Conservation (phyloP, 2,329 filamentous ascomycete genomes). For the Epichloe amarillans region DNA sequence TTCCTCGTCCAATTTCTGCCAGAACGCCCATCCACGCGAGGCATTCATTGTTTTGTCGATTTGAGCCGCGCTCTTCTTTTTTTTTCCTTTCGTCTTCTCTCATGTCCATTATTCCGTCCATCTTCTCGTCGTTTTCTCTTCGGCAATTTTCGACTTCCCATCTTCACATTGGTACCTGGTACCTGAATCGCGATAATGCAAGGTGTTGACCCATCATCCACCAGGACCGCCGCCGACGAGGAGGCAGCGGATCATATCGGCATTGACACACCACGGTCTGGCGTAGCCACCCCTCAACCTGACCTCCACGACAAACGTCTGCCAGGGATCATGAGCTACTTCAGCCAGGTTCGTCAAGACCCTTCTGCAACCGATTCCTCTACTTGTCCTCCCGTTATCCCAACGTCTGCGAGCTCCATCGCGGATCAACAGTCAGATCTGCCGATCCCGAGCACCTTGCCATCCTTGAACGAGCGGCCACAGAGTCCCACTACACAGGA, state of each 20-base stretch:
- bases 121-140: neutral
- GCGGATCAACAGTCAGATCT: slow-evolving; percentile 11
- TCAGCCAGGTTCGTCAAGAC: slow-evolving; percentile 96
- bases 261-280: slow-evolving; percentile 77
- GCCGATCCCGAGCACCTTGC: slow-evolving; percentile 16
- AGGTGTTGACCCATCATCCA: slow-evolving; percentile 37
- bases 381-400: slow-evolving; percentile 23
- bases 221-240: slow-evolving; percentile 50
- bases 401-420: slow-evolving; percentile 22
- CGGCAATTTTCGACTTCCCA: neutral
- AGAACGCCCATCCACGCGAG: slow-evolving; percentile 14
- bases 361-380: slow-evolving; percentile 40
- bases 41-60: neutral
- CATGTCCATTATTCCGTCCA: neutral
- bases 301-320: slow-evolving; percentile 90
- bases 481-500: slow-evolving; percentile 13
- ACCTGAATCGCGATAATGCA: slow-evolving; percentile 24
- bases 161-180: slow-evolving; percentile 5
- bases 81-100: neutral
- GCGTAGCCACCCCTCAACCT: slow-evolving; percentile 83
- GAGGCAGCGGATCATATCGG: slow-evolving; percentile 66
- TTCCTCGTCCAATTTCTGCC: slow-evolving; percentile 14
- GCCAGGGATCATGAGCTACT: slow-evolving; percentile 93
- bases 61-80: neutral
- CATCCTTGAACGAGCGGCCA: slow-evolving; percentile 15